A percentile compares a stretch with the other conserved stretches of the same genome.
phyloP scores from a whole-genome alignment of 345 rosid species.

The Boechera stricta region DNA sequence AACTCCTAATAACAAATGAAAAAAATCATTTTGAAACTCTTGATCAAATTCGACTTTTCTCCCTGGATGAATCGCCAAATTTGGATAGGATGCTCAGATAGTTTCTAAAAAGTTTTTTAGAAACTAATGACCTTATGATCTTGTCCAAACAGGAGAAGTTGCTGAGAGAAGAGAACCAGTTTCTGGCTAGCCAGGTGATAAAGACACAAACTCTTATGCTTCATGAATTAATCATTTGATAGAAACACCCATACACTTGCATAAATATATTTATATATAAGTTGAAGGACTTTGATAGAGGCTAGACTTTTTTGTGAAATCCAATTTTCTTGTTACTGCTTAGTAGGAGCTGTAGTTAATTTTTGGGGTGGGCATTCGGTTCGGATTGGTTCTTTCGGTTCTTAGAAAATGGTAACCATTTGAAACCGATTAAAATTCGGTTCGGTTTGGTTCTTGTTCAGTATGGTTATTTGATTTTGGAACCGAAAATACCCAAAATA shows the following conservation, averaged over 20 bases:
- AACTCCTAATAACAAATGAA: background rate
- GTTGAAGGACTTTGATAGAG: too few species aligned
- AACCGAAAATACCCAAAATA: too few species aligned
- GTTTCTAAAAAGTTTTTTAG: background rate
- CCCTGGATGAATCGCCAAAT: background rate
- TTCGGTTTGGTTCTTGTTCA: too few species aligned
- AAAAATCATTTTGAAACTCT: background rate
- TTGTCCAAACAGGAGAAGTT: conserved; percentile 35
- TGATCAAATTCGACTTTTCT: background rate
- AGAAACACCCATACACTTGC: background rate
- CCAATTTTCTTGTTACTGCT: too few species aligned
- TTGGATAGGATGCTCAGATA: background rate
- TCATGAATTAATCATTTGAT: background rate
- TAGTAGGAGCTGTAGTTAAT: too few species aligned
- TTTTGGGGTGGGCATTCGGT: too few species aligned
- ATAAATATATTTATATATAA: too few species aligned
- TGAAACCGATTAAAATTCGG: too few species aligned
- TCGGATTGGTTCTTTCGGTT: too few species aligned
- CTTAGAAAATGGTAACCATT: too few species aligned
- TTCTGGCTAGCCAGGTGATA: conserved; percentile 21
- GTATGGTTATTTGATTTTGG: too few species aligned
- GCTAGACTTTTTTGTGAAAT: too few species aligned
- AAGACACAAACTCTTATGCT: conserved; percentile 20
- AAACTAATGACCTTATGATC: conserved; percentile 1
- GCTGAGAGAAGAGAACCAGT: conserved; percentile 24